Conservation (phyloP, 1,284 basidiomycete genomes). For the Calocybe gambosa region DNA sequence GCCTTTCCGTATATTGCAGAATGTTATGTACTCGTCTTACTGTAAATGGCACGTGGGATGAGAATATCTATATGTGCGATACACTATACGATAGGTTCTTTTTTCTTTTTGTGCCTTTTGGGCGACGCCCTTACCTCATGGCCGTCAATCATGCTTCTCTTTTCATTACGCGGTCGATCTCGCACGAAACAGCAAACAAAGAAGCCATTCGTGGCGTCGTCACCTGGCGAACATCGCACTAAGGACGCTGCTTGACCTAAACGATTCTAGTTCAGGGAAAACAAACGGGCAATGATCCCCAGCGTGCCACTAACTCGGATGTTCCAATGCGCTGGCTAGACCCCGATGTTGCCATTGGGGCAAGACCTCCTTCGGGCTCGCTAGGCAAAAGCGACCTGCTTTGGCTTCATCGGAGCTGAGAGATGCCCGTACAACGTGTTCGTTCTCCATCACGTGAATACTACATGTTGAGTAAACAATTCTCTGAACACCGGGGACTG, state of each 20-base stretch:
- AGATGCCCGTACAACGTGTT: conserved; percentile 60
- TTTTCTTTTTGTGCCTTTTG: conserved; percentile 24
- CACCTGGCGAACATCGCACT: conserved; percentile 79
- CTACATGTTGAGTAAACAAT: conserved; percentile 98
- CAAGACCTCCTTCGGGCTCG: conserved; percentile 58
- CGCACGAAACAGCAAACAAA: conserved; percentile 85
- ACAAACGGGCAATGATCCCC: neutral
- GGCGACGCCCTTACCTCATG: conserved; percentile 7
- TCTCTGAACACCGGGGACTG: conserved; percentile 60
- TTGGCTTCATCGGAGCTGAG: conserved; percentile 66
- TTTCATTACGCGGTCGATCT: conserved; percentile 16
- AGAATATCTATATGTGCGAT: neutral
- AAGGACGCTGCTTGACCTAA: conserved; percentile 61
- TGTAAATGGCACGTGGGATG: neutral
- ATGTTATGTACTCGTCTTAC: conserved; percentile 10
- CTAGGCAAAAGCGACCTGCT: conserved; percentile 58
- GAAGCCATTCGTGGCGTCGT: conserved; percentile 91
- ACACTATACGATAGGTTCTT: conserved; percentile 17
- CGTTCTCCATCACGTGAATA: conserved; percentile 88
- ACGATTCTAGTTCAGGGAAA: neutral
- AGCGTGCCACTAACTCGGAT: conserved; percentile 30
- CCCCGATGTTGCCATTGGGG: conserved; percentile 81
- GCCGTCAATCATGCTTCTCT: conserved; percentile 10
- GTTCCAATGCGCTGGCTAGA: conserved; percentile 52
- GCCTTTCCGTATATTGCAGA: conserved; percentile 11